These are phyloP conservation scores for Curvularia sp. DNA, from an alignment of 2,329 filamentous ascomycete genomes.

Conservation along the genomic window DNA sequence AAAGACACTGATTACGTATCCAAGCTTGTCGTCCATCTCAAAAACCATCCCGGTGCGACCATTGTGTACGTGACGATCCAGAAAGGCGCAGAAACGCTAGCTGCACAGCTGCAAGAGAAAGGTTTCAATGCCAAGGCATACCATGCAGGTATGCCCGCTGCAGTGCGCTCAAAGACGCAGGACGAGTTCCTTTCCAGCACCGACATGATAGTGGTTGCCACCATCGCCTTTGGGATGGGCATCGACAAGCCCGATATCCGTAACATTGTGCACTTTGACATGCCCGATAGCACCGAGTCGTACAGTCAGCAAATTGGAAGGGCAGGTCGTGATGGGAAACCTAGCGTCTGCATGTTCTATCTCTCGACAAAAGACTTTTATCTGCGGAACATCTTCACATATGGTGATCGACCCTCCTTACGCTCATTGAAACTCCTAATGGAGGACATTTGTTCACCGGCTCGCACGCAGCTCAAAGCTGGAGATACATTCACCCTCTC, in stretches of 20 bases:
- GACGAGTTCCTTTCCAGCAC: constrained; percentile 78
- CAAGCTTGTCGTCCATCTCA: constrained; percentile 67
- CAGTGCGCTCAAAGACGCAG: constrained; percentile 74
- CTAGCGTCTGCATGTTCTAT: constrained; percentile 65
- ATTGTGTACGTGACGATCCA: constrained; percentile 69
- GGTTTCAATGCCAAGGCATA: constrained; percentile 80
- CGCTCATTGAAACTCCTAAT: constrained; percentile 59
- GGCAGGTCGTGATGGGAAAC: constrained; percentile 85
- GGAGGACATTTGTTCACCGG: constrained; percentile 58
- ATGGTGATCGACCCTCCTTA: constrained; percentile 65
- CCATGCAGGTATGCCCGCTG: constrained; percentile 75
- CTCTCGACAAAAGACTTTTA: constrained; percentile 66
- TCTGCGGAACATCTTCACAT: constrained; percentile 65
- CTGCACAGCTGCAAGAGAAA: constrained; percentile 67
- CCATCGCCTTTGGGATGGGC: constrained; percentile 98
- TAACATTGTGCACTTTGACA: constrained; percentile 89
- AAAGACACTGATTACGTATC: constrained; percentile 72
- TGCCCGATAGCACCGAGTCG: constrained; percentile 93
- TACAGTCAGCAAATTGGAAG: constrained; percentile 98
- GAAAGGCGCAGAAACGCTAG: constrained; percentile 66
- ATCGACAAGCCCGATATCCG: constrained; percentile 96
- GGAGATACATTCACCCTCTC: constrained; percentile 59
- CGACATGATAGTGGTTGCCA: constrained; percentile 89
- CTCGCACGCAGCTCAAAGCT: constrained; percentile 40
- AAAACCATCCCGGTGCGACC: constrained; percentile 61